Conservation (phyloP, 2,329 filamentous ascomycete species). For the Fusarium albosuccineum region DNA sequence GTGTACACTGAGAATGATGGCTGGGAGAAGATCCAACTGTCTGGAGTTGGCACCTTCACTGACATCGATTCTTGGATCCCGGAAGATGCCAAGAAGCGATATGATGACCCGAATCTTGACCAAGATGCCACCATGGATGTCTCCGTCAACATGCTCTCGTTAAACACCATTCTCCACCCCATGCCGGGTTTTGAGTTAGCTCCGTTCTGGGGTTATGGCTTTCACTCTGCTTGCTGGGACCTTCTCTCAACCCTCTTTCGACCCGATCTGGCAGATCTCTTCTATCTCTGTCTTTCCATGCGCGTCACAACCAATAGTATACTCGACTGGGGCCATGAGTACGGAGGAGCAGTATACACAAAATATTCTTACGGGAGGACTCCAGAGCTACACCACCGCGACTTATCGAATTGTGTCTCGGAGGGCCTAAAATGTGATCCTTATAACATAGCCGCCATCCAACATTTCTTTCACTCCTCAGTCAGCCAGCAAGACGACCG, state of each 20-base stretch:
- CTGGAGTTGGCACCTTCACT: not conserved
- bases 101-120: conserved; percentile 9
- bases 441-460: not conserved
- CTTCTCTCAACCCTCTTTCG: conserved; percentile 9
- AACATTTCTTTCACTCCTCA: not conserved
- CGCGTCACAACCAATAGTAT: too few relatives aligned
- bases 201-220: conserved; percentile 24
- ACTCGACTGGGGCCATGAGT: conserved; percentile 24
- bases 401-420: not conserved
- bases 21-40: not conserved
- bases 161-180: conserved; percentile 3
- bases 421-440: conserved; percentile 14
- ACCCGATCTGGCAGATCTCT: conserved; percentile 3
- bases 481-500: not conserved
- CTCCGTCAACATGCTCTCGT: conserved; percentile 2
- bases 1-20: not conserved
- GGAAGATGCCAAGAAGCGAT: not conserved
- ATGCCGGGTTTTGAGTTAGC: not conserved
- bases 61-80: not conserved
- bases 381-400: not conserved
- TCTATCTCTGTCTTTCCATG: conserved; percentile 20
- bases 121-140: conserved; percentile 1
- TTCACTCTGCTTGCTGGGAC: conserved; percentile 25
- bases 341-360: conserved; percentile 8
- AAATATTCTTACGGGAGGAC: not conserved